A percentile compares a stretch with the other conserved stretches of the same genome.
Conservation (phyloP, 2,329 filamentous ascomycete species). For the Colletotrichum sp. region DNA sequence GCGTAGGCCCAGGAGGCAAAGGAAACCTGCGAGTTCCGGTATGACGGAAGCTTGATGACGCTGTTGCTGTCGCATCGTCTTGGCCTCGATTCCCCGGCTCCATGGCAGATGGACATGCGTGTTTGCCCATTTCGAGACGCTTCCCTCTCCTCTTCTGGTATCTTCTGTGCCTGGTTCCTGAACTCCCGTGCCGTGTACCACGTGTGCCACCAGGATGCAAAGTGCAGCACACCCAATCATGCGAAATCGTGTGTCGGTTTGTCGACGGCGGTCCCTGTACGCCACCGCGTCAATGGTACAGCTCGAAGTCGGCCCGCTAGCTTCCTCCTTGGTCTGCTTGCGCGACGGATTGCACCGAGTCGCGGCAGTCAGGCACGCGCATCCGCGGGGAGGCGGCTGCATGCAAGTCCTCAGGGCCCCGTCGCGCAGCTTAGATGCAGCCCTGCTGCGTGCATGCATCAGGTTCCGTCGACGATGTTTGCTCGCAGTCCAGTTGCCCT, state of each 20-base stretch:
- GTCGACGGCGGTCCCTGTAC: background rate
- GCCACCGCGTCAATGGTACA: constrained; percentile 3
- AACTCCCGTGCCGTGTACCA: background rate
- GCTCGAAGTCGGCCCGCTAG: background rate
- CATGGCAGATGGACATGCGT: background rate
- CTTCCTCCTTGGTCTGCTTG: background rate
- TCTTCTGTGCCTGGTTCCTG: background rate
- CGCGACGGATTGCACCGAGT: background rate
- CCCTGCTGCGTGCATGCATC: background rate
- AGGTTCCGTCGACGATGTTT: background rate
- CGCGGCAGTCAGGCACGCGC: background rate
- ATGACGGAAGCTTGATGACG: background rate
- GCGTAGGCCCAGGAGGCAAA: background rate
- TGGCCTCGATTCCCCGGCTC: background rate
- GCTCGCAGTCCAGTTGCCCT: background rate
- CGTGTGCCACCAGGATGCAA: background rate
- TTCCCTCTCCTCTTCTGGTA: background rate
- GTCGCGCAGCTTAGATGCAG: background rate
- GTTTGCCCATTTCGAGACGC: background rate
- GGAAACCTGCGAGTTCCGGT: background rate
- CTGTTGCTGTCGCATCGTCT: constrained; percentile 7
- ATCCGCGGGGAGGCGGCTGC: background rate
- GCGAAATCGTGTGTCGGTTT: background rate
- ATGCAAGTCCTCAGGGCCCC: background rate
- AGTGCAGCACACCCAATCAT: background rate